A percentile compares a stretch with the other conserved stretches of the same genome.
Conservation (phyloP, 202 grass and related monocot genomes). For the Carex sylvatica region DNA sequence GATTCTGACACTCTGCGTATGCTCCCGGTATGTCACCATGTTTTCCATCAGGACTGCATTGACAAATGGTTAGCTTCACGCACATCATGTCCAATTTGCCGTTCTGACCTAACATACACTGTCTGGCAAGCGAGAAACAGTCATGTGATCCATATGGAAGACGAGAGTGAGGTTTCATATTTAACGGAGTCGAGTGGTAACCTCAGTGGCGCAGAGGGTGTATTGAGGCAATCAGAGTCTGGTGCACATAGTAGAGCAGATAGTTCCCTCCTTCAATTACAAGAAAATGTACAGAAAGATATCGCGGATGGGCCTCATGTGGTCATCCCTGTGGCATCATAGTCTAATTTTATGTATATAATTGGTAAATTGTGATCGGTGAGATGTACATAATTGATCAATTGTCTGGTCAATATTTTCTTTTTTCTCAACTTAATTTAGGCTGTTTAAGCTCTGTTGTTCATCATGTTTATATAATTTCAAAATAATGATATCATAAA, state of each 20-base stretch:
- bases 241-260: conserved; percentile 24
- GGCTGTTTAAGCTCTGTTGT: not conserved
- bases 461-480: not conserved
- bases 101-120: conserved; percentile 32
- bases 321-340: not conserved
- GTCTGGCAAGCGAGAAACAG: conserved; percentile 22
- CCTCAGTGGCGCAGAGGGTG: not conserved
- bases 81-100: conserved; percentile 57
- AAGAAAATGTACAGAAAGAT: conserved; percentile 61
- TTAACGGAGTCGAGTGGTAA: not conserved
- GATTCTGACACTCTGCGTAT: conserved; percentile 48
- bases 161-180: conserved; percentile 17
- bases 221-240: not conserved
- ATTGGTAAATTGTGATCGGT: not conserved
- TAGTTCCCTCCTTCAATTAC: conserved; percentile 42
- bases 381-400: not conserved
- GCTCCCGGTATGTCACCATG: conserved; percentile 53
- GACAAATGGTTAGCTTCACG: conserved; percentile 47
- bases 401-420: not conserved
- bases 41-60: conserved; percentile 59
- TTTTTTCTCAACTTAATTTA: not conserved
- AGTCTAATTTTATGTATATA: not conserved
- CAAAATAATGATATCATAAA: not conserved
- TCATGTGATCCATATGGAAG: conserved; percentile 30
- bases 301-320: conserved; percentile 23